A percentile compares a stretch with the other conserved stretches of the same genome.
Evolutionary conservation across 2,329 filamentous ascomycete genomes (phyloP).

Genomic region (Pseudopyrenochaeta lycopersici): DNA sequence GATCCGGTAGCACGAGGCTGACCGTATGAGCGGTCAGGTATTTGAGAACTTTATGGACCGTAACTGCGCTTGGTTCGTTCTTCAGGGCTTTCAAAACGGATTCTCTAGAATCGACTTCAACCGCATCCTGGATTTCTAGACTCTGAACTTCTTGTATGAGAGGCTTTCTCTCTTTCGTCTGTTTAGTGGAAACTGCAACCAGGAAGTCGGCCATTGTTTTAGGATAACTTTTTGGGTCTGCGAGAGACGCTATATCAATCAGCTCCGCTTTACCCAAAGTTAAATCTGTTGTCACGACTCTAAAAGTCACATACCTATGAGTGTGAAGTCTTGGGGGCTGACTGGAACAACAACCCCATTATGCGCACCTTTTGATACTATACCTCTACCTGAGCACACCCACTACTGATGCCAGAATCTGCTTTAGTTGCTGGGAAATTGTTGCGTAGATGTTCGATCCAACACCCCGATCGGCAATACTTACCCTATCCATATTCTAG

Average conservation of each 20-base stretch:
- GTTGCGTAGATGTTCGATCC: conserved; percentile 3
- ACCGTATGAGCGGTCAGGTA: conserved; percentile 62
- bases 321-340: no score
- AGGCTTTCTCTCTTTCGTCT: conserved; percentile 23
- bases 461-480: conserved; percentile 29
- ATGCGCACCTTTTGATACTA: no score
- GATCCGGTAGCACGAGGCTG: conserved; percentile 69
- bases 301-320: no score
- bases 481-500: conserved; percentile 17
- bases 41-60: conserved; percentile 61
- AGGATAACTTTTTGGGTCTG: background rate
- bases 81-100: conserved; percentile 69
- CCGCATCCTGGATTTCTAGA: conserved; percentile 16
- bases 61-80: conserved; percentile 68
- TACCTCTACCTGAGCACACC: no score
- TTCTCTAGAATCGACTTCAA: conserved; percentile 42
- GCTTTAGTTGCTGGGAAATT: background rate
- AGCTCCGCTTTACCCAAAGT: no score
- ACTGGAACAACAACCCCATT: no score
- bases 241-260: background rate
- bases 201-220: conserved; percentile 59
- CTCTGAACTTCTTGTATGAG: conserved; percentile 23
- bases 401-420: no score
- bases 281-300: no score
- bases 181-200: conserved; percentile 56